Conservation (phyloP, 331 rosid genomes). For the Quercus lobata region DNA sequence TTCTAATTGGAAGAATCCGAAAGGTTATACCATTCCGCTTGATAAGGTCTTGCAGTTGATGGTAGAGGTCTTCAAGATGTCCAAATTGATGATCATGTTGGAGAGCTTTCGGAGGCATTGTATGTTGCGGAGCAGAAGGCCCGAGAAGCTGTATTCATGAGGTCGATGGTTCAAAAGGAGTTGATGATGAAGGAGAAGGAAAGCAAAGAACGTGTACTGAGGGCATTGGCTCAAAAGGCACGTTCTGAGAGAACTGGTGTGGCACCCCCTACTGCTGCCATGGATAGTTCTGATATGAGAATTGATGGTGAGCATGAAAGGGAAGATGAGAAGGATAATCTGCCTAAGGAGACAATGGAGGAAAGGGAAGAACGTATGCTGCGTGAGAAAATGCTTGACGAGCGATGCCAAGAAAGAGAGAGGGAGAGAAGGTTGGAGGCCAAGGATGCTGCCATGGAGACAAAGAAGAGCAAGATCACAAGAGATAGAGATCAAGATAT, state of each 20-base stretch:
- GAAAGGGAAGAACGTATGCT: constrained; percentile 62
- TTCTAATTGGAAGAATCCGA: constrained; percentile 89
- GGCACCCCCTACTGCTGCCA: constrained; percentile 41
- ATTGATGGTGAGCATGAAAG: constrained; percentile 47
- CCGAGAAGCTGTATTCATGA: constrained; percentile 79
- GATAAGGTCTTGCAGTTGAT: constrained; percentile 88
- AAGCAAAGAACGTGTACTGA: constrained; percentile 70
- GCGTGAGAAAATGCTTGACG: constrained; percentile 79
- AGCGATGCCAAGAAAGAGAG: constrained; percentile 75
- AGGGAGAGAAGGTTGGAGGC: constrained; percentile 91
- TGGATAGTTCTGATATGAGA: constrained; percentile 42
- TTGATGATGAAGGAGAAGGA: constrained; percentile 80
- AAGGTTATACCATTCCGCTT: constrained; percentile 81
- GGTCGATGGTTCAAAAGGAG: constrained; percentile 76
- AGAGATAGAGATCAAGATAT: constrained; percentile 87
- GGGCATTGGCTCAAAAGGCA: constrained; percentile 73
- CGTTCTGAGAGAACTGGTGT: constrained; percentile 65
- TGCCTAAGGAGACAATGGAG: constrained; percentile 57
- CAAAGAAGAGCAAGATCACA: constrained; percentile 81
- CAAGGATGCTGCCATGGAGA: constrained; percentile 81
- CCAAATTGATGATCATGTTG: constrained; percentile 72
- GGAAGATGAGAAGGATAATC: constrained; percentile 50
- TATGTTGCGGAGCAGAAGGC: constrained; percentile 93
- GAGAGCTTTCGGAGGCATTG: constrained; percentile 70
- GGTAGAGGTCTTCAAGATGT: constrained; percentile 89